Conservation (phyloP, 495 filamentous ascomycete species). For the Penicillium arizonense region DNA sequence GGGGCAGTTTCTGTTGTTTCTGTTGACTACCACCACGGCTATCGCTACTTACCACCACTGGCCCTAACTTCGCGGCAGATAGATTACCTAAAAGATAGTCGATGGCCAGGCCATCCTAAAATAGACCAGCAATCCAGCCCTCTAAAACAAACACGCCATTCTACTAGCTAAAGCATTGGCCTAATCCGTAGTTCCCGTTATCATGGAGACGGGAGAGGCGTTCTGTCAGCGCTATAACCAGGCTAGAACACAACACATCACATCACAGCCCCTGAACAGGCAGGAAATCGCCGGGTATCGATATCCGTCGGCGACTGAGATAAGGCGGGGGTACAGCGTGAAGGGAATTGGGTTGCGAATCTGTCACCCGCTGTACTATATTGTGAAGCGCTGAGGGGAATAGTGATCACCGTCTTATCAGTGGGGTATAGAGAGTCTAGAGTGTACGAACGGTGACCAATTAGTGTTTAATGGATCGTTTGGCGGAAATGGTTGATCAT, state of each 20-base stretch:
- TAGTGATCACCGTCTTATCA: neutral
- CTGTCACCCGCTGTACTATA: neutral
- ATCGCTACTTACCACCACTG: neutral
- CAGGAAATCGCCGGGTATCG: neutral
- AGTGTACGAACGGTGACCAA: neutral
- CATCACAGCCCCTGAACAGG: neutral
- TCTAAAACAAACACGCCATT: constrained; percentile 1
- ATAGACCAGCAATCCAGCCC: neutral
- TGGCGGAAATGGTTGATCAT: constrained; percentile 1
- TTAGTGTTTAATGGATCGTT: neutral
- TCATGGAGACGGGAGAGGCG: constrained; percentile 24
- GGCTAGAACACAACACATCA: constrained; percentile 5
- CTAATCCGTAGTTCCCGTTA: constrained; percentile 1
- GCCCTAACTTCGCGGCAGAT: neutral
- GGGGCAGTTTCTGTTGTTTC: too few relatives aligned
- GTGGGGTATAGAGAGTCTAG: neutral
- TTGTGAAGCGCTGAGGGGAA: neutral
- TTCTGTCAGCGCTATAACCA: constrained; percentile 13
- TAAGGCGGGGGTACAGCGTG: neutral
- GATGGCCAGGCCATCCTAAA: neutral
- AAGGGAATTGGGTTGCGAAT: neutral
- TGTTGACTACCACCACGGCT: neutral
- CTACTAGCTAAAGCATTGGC: neutral
- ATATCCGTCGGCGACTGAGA: neutral
- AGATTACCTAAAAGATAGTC: constrained; percentile 4